phyloP scores from a whole-genome alignment of 2,329 filamentous ascomycete species.

The Thielaviopsis populi region DNA sequence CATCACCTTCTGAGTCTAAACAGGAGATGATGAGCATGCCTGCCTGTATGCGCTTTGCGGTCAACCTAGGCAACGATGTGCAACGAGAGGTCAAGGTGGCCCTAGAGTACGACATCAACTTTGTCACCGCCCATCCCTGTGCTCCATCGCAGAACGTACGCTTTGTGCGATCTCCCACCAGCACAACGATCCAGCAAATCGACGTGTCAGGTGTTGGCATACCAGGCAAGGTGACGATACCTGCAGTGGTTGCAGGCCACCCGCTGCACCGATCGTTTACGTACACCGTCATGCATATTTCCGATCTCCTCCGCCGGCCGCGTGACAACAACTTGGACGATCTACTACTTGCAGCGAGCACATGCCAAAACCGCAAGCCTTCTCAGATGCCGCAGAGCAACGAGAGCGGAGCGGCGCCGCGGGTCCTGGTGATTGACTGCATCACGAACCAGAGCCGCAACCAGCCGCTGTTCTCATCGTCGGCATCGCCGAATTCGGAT shows the following conservation, averaged over 20 bases:
- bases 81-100: constrained; percentile 25
- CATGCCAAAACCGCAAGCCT: constrained; percentile 21
- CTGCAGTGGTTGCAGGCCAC: constrained; percentile 40
- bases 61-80: constrained; percentile 22
- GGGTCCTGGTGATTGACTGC: constrained; percentile 48
- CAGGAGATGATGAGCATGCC: constrained; percentile 18
- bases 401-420: constrained; percentile 23
- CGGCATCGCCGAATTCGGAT: neutral
- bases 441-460: constrained; percentile 36
- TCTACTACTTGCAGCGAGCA: constrained; percentile 27
- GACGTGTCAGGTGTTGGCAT: constrained; percentile 34
- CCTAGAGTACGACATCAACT: constrained; percentile 44
- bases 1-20: neutral
- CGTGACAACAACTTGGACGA: constrained; percentile 32
- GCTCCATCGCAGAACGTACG: constrained; percentile 41
- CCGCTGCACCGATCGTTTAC: constrained; percentile 49
- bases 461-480: constrained; percentile 23
- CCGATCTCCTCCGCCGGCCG: constrained; percentile 35
- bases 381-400: constrained; percentile 22
- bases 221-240: constrained; percentile 29
- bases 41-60: constrained; percentile 25
- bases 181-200: constrained; percentile 43
- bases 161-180: constrained; percentile 43
- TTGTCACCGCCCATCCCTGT: constrained; percentile 52
- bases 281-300: constrained; percentile 44